phyloP scores from a whole-genome alignment of 225 moss, liverwort and hornwort genomes.

The Polytrichum commune region DNA sequence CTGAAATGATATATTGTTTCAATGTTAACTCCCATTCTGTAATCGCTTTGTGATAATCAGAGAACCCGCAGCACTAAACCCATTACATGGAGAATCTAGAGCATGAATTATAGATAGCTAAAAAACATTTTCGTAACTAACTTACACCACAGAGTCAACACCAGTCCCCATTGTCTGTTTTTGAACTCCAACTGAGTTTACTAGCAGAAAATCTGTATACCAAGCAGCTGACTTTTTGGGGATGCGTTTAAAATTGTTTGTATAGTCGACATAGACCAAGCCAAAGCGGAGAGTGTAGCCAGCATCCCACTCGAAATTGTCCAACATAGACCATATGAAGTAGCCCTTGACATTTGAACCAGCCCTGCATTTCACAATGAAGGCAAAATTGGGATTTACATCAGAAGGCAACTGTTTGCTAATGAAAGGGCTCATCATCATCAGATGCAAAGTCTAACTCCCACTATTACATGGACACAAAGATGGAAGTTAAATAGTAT shows the following conservation, averaged over 20 bases:
- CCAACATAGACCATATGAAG: conserved; percentile 5
- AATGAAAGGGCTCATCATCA: too few species aligned
- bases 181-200: background rate
- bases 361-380: background rate
- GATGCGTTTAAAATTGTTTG: conserved; percentile 7
- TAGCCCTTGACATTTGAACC: conserved; percentile 11
- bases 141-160: too few species aligned
- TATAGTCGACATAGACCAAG: conserved; percentile 11
- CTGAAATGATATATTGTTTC: too few species aligned
- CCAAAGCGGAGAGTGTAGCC: conserved; percentile 15
- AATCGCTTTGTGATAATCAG: too few species aligned
- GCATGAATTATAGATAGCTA: too few species aligned
- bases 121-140: too few species aligned
- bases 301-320: conserved; percentile 13
- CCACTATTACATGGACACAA: background rate
- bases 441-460: too few species aligned
- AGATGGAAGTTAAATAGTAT: background rate
- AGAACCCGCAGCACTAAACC: too few species aligned
- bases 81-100: too few species aligned
- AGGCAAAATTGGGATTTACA: background rate
- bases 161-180: too few species aligned
- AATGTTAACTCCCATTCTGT: too few species aligned
- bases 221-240: conserved; percentile 6
- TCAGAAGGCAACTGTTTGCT: background rate
- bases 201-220: conserved; percentile 6